These are phyloP conservation scores for Tephrocybe sp. DNA, from an alignment of 768 basidiomycete species.

Conservation along the genomic window DNA sequence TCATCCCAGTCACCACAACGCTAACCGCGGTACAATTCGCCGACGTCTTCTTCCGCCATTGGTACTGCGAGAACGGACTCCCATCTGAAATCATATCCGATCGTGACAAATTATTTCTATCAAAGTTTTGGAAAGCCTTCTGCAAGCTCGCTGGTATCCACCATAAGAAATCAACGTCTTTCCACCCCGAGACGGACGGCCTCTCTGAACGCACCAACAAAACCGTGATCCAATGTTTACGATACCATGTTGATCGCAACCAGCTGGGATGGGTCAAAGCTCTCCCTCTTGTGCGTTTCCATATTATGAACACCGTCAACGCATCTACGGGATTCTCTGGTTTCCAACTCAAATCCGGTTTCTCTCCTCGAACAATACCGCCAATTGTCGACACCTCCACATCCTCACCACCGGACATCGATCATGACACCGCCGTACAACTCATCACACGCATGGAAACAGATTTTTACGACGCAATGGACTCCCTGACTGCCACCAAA, in stretches of 20 bases:
- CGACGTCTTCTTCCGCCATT: slow-evolving; percentile 24
- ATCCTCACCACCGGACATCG: too few species aligned
- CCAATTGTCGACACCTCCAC: neutral
- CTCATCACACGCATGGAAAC: neutral
- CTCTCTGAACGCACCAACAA: slow-evolving; percentile 32
- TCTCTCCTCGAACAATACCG: neutral
- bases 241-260: slow-evolving; percentile 25
- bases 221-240: slow-evolving; percentile 28
- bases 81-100: slow-evolving; percentile 29
- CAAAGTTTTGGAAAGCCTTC: slow-evolving; percentile 30
- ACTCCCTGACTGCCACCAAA: neutral
- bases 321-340: slow-evolving; percentile 1
- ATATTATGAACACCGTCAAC: slow-evolving; percentile 31
- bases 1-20: slow-evolving; percentile 7
- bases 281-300: slow-evolving; percentile 27
- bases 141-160: slow-evolving; percentile 24
- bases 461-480: neutral
- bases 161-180: slow-evolving; percentile 31
- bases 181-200: slow-evolving; percentile 39
- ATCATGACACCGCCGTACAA: slow-evolving; percentile 20
- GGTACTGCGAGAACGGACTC: slow-evolving; percentile 32
- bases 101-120: slow-evolving; percentile 24
- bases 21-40: slow-evolving; percentile 19
- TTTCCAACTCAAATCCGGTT: slow-evolving; percentile 4
- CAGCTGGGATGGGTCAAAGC: slow-evolving; percentile 31